A percentile compares a stretch with the other conserved stretches of the same genome.
phyloP scores from a whole-genome alignment of 2,329 filamentous ascomycete genomes.

The Dryadomyces quercivorus region DNA sequence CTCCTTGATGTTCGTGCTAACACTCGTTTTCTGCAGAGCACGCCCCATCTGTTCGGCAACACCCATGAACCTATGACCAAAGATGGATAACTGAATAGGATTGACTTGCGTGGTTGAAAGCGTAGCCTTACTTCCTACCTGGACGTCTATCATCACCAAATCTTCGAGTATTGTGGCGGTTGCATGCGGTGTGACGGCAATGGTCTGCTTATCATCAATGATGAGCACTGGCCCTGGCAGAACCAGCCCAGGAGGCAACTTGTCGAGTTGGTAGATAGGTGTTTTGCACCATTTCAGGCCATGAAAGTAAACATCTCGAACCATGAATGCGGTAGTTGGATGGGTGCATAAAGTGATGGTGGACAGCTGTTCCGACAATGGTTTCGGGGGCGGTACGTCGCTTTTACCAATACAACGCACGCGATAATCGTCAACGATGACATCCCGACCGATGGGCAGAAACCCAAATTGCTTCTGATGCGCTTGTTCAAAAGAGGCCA shows the following conservation, averaged over 20 bases:
- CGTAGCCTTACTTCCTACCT: background rate
- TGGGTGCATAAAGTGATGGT: slow-evolving; percentile 31
- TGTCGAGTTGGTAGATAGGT: slow-evolving; percentile 54
- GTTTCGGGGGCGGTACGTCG: background rate
- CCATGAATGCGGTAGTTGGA: slow-evolving; percentile 8
- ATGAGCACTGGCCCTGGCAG: slow-evolving; percentile 50
- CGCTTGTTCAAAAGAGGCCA: slow-evolving; percentile 49
- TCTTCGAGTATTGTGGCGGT: slow-evolving; percentile 53
- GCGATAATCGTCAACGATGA: slow-evolving; percentile 60
- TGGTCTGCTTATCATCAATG: slow-evolving; percentile 56
- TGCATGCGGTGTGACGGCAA: slow-evolving; percentile 54
- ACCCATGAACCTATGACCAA: slow-evolving; percentile 72
- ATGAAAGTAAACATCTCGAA: slow-evolving; percentile 46
- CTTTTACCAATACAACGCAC: slow-evolving; percentile 45
- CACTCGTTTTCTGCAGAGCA: slow-evolving; percentile 66
- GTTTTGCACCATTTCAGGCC: slow-evolving; percentile 31
- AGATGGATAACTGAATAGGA: slow-evolving; percentile 58
- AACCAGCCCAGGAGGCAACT: slow-evolving; percentile 45
- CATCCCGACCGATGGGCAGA: slow-evolving; percentile 49
- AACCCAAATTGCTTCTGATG: slow-evolving; percentile 64
- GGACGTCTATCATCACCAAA: slow-evolving; percentile 55
- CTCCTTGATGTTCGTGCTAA: slow-evolving; percentile 73
- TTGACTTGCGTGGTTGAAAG: slow-evolving; percentile 38
- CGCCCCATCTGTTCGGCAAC: slow-evolving; percentile 50
- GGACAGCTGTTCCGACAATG: background rate